phyloP scores from a whole-genome alignment of 805 yeast genomes.

The Yarrowia sp. region DNA sequence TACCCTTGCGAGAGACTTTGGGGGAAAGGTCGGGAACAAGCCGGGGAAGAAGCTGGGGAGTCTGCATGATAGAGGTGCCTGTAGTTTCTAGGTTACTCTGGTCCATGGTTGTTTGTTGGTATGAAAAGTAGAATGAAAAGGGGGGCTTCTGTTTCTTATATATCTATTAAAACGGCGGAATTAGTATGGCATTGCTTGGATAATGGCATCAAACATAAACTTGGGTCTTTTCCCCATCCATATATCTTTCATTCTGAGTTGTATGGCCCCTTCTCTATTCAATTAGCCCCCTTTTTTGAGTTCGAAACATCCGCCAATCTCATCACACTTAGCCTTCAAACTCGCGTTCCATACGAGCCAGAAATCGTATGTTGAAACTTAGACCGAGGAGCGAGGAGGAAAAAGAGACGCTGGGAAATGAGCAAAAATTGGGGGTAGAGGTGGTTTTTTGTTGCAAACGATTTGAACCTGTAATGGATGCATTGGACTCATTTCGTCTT shows the following conservation, averaged over 20 bases:
- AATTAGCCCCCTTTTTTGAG: neutral
- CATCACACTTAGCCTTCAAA: constrained; percentile 10
- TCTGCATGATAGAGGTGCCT: neutral
- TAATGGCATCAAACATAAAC: neutral
- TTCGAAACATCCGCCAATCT: constrained; percentile 1
- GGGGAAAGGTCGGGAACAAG: constrained; percentile 3
- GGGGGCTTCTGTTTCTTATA: neutral
- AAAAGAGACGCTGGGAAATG: too few species aligned
- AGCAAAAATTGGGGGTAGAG: too few species aligned
- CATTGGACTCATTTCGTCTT: too few species aligned
- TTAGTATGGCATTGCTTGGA: neutral
- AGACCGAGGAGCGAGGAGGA: neutral
- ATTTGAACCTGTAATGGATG: too few species aligned
- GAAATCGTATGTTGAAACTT: constrained; percentile 9
- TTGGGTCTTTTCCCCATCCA: neutral
- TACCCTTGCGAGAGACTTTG: neutral
- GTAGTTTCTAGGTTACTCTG: too few species aligned
- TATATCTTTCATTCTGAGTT: neutral
- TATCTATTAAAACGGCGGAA: neutral
- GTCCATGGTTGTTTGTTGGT: too few species aligned
- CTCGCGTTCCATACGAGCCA: constrained; percentile 1
- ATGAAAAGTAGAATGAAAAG: too few species aligned
- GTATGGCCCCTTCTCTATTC: too few species aligned
- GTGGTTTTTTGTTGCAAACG: too few species aligned
- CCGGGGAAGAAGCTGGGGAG: constrained; percentile 20